Base-by-base conservation (phyloP, 768 basidiomycete genomes). In the Trametes coccinea region DNA sequence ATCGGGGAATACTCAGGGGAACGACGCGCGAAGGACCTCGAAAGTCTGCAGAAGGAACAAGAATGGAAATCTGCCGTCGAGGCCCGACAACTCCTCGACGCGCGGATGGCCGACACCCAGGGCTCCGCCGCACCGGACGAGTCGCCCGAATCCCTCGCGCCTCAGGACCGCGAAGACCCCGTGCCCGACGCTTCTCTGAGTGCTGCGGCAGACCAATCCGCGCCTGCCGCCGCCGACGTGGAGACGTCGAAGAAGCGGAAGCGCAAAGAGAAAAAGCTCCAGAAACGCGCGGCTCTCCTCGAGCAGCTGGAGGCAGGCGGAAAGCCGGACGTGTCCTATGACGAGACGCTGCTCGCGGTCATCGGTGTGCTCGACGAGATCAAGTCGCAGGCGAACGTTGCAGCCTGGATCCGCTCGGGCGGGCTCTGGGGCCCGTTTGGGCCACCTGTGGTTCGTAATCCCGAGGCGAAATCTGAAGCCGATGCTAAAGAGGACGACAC, bases 311-410 rank as follows among this genome's bases (percentile, higher is more conserved):
- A 11, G 13, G 61, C 45, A 1, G 59, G n/a, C 7, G 47, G 48
- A 2, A 47, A 43, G 49, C 66, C 63, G 1, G 64, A 70, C 45
- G 72, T 67, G 3, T 63, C 69, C 2, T 76, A 74, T 65, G 89
- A 90, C 70, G 74, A 76, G 49, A 86, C 80, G 0, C 76, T 89
- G 11, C 78, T 92, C 1, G 88, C 86, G 0, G 80, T 90, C 10
- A 74, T 90, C 13, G 90, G 90, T 7, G 76, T 91, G 13, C 73
- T 92, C 27, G 86, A 89, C 49, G 76, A 74, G 13, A 63, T 86
- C 13, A 87, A 84, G 70, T 54, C 66, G 50, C 83, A 90, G 72
- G 77, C 74, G 57, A 90, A 87, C 64, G 81, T 91, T 27, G 84
- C 88, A 0, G 83, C 79, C 17, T 91, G 90, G 90, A 78, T 90